Evolutionary conservation across 176 grass and related monocot species (phyloP), one percentile per base, ranked within the genome.

Genomic region (Oryza coarctata): DNA sequence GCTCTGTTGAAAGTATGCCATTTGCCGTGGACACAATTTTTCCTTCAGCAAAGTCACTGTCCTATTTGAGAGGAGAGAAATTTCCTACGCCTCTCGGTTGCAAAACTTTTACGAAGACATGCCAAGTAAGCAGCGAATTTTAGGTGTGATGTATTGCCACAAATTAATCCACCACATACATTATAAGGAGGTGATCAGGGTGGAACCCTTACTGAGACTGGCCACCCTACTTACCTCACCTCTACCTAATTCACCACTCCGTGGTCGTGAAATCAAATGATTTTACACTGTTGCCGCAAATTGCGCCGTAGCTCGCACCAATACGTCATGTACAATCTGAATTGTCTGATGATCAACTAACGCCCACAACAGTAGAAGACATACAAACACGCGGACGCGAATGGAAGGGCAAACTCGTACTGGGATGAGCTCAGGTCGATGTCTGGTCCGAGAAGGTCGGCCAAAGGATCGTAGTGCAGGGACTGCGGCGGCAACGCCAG

Each of bases 371-470:
- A 38, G 26, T 30, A 18, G 1, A 58, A 44, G 34, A 60, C 22
- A 38, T 7, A 23, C 10, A 73, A 27, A 34, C 17, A 55, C 2
- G 6, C 20, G 29, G 23, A 49, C 34, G 60, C 11, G 10, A 23
- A 57, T 15, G 41, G 29, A 61, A 23, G 65, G 38, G 52, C 1
- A 22, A 41, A 77, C 50, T 31, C 81, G 17, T 72, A 94, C 92
- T 65, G 91, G 62, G 77, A 77, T 13, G 63, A 41, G 29, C 61
- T 70, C 34, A 75, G 38, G 65, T 69, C 73, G 35, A 86, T 41
- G 50, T 92, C 89, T 57, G 87, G 76, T 27, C 85, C 88, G 12
- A 89, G 74, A 25, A 90, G 71, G 65, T 97, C 83, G 9, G 73
- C 62, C 44, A 85, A 87, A 25, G 88, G 75, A 86, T 92, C 80